A percentile compares a stretch with the other conserved stretches of the same genome.
phyloP scores from a whole-genome alignment of 2,329 filamentous ascomycete species.

The Simplicillium aogashimaense region DNA sequence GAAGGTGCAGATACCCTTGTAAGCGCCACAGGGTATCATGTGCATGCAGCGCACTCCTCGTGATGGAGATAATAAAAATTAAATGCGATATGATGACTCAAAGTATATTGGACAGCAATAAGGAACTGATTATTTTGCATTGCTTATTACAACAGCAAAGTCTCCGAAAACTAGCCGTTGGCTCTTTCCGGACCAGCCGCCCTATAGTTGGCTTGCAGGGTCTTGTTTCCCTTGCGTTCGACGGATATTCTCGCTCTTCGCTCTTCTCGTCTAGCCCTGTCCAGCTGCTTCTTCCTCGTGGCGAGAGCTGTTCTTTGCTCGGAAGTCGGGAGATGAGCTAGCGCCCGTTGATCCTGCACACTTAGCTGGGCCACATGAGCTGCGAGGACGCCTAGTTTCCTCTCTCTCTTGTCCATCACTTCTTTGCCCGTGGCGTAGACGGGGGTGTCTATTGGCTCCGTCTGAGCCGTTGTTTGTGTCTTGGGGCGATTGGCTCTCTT shows the following conservation, averaged over 20 bases:
- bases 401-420: background rate
- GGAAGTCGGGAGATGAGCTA: conserved; percentile 3
- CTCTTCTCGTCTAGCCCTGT: conserved; percentile 1
- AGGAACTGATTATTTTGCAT: no score
- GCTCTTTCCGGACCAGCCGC: no score
- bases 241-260: background rate
- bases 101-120: no score
- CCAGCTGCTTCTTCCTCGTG: conserved; percentile 1
- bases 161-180: no score
- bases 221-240: conserved; percentile 5
- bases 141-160: no score
- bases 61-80: no score
- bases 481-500: background rate
- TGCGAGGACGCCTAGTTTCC: background rate
- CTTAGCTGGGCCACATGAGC: conserved; percentile 5
- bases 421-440: background rate
- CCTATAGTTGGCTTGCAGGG: conserved; percentile 3
- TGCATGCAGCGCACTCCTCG: no score
- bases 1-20: no score
- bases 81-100: no score
- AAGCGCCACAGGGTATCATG: no score
- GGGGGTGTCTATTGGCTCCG: background rate
- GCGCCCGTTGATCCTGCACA: conserved; percentile 2
- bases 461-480: background rate
- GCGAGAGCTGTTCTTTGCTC: conserved; percentile 4